Conservation (phyloP, 2,329 filamentous ascomycete genomes). For the Xylaria sp. region DNA sequence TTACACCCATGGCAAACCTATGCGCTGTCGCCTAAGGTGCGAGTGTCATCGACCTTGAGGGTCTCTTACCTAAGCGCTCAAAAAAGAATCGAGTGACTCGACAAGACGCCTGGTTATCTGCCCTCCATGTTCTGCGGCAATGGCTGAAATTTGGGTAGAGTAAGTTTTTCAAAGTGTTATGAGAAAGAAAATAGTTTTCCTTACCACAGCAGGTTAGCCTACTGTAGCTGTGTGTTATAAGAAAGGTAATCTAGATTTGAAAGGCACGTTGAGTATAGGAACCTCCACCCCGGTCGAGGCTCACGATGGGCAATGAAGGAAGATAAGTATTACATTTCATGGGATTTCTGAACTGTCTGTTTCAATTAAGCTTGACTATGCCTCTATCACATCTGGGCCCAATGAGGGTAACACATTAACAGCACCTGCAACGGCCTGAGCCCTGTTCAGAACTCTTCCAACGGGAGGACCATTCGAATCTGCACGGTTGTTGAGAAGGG, state of each 20-base stretch:
- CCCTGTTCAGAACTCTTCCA: slow-evolving; percentile 26
- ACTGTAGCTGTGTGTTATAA: background rate
- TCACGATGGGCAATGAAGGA: background rate
- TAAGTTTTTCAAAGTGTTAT: background rate
- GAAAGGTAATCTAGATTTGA: background rate
- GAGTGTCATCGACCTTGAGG: background rate
- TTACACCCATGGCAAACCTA: background rate
- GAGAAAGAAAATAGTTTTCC: background rate
- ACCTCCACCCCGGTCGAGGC: background rate
- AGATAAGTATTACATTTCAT: background rate
- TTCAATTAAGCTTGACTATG: background rate
- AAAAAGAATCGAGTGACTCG: background rate
- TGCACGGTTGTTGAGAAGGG: slow-evolving; percentile 59
- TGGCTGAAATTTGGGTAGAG: background rate
- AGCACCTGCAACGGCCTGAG: slow-evolving; percentile 27
- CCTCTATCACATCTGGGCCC: slow-evolving; percentile 6
- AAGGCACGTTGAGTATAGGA: background rate
- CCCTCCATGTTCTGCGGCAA: background rate
- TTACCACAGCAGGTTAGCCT: background rate
- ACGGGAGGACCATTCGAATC: slow-evolving; percentile 45
- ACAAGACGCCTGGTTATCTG: background rate
- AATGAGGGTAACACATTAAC: slow-evolving; percentile 24
- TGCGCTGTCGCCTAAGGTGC: background rate
- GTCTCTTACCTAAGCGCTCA: background rate
- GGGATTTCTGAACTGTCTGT: background rate